A percentile compares a stretch with the other conserved stretches of the same genome.
phyloP scores from a whole-genome alignment of 1,284 basidiomycete species.

The Flammula alnicola region DNA sequence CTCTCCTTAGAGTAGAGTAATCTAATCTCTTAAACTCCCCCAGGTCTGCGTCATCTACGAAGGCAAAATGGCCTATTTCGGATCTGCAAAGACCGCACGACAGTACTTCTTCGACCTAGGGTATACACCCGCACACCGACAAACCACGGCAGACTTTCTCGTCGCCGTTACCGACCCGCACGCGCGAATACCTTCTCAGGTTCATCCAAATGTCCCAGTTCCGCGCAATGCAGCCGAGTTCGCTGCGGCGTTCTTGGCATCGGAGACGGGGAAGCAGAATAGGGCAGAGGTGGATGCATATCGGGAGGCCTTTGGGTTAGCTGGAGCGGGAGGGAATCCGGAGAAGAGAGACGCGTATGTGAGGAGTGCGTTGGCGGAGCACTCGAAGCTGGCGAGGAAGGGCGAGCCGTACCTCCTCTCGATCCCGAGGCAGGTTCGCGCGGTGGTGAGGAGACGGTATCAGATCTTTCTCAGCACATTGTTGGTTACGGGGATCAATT shows the following conservation, averaged over 20 bases:
- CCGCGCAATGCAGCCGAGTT: conserved; percentile 71
- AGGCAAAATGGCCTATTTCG: conserved; percentile 78
- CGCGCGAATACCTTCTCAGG: conserved; percentile 53
- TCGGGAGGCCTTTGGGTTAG: conserved; percentile 38
- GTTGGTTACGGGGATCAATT: conserved; percentile 43
- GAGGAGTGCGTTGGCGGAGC: conserved; percentile 55
- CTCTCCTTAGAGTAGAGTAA: no score
- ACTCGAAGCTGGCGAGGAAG: conserved; percentile 38
- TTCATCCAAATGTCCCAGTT: conserved; percentile 46
- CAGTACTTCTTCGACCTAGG: conserved; percentile 73
- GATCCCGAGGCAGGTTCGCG: conserved; percentile 64
- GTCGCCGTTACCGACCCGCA: conserved; percentile 42
- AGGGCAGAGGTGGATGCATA: conserved; percentile 51
- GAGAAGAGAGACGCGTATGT: conserved; percentile 46
- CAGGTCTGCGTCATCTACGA: conserved; percentile 58
- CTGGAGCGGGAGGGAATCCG: conserved; percentile 43
- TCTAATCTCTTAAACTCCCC: no score
- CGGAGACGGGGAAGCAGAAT: conserved; percentile 44
- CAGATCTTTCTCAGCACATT: conserved; percentile 70
- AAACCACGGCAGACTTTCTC: conserved; percentile 43
- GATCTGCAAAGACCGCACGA: conserved; percentile 60
- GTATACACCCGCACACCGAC: conserved; percentile 42
- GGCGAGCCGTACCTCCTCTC: conserved; percentile 55
- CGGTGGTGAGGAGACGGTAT: conserved; percentile 64
- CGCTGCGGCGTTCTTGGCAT: conserved; percentile 52